These are phyloP conservation scores for Chernovozyma sophiae-reginae DNA, from an alignment of 1,139 yeast species.

Conservation along the genomic window DNA sequence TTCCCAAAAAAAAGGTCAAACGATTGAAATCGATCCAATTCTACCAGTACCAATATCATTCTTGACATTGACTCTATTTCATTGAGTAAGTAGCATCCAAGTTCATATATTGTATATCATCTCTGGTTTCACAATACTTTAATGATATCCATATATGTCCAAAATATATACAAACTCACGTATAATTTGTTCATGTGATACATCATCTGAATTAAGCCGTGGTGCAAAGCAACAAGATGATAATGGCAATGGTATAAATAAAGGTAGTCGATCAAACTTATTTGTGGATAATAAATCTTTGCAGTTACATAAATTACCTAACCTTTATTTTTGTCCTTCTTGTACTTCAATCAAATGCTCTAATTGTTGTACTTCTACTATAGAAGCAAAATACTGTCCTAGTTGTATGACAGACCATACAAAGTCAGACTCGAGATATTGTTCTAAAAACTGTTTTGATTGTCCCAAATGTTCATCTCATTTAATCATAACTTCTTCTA, in stretches of 20 bases:
- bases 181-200: conserved; percentile 17
- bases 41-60: too few relatives aligned
- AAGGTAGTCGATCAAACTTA: background rate
- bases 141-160: conserved; percentile 16
- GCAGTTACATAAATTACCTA: conserved; percentile 7
- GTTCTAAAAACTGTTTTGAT: conserved; percentile 36
- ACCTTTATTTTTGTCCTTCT: conserved; percentile 35
- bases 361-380: conserved; percentile 21
- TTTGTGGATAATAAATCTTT: conserved; percentile 3
- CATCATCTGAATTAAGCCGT: background rate
- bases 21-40: too few relatives aligned
- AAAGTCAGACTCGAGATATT: conserved; percentile 18
- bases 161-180: conserved; percentile 17
- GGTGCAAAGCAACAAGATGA: background rate
- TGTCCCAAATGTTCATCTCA: conserved; percentile 35
- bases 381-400: conserved; percentile 31
- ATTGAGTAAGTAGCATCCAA: too few relatives aligned
- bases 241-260: too few relatives aligned
- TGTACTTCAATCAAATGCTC: conserved; percentile 31
- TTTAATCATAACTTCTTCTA: conserved; percentile 20
- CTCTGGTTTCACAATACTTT: too few relatives aligned
- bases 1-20: too few relatives aligned
- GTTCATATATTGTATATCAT: too few relatives aligned
- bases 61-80: too few relatives aligned
- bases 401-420: conserved; percentile 36